Evolutionary conservation across 192 early-diverging fungal species (phyloP).

Genomic region (Funneliformis geosporum): DNA sequence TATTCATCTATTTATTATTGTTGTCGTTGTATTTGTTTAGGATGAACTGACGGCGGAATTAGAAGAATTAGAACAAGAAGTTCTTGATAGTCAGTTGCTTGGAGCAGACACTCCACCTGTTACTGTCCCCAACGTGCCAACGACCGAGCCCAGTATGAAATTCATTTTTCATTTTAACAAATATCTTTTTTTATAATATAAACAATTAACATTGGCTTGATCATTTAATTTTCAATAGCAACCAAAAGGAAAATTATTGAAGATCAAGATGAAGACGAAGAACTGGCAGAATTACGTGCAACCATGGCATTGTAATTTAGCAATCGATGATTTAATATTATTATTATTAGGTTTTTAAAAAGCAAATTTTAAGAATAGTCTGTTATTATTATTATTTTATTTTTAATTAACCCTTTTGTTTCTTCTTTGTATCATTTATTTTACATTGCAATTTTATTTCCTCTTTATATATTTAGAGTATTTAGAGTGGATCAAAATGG

Average conservation of each 20-base stretch:
- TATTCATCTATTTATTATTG: background rate
- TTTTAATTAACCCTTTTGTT: background rate
- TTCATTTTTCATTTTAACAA: background rate
- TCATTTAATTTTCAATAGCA: slow-evolving; percentile 36
- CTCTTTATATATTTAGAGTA: background rate
- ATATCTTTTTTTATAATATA: background rate
- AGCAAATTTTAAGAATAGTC: no score
- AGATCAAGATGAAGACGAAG: slow-evolving; percentile 80
- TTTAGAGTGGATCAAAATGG: background rate
- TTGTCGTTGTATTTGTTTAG: slow-evolving; percentile 29
- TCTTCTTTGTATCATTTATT: background rate
- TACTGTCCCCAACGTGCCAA: slow-evolving; percentile 60
- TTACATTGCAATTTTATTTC: background rate
- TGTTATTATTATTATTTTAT: background rate
- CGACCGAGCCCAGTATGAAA: slow-evolving; percentile 62
- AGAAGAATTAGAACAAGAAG: slow-evolving; percentile 92
- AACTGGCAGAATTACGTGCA: slow-evolving; percentile 72
- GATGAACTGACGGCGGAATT: slow-evolving; percentile 89
- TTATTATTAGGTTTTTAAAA: background rate
- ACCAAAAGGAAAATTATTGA: slow-evolving; percentile 38
- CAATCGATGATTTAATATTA: background rate
- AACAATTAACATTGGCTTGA: background rate
- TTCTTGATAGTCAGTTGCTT: slow-evolving; percentile 82
- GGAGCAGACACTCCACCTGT: slow-evolving; percentile 66
- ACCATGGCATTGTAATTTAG: slow-evolving; percentile 71